These are phyloP conservation scores for Suhomyces coccinellae DNA, from an alignment of 1,139 yeast genomes.

Conservation along the genomic window DNA sequence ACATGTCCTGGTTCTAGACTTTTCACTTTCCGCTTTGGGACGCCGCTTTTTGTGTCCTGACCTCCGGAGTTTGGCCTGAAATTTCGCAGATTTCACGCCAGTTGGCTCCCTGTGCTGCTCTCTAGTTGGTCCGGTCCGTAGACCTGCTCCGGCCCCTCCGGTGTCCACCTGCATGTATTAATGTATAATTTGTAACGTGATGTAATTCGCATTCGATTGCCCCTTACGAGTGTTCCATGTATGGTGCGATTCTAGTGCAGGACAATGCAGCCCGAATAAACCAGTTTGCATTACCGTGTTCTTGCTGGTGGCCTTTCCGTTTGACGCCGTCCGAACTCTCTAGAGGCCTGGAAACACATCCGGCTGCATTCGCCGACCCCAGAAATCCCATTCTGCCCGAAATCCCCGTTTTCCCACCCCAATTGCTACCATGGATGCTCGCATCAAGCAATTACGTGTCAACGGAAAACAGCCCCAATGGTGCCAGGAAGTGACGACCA, in stretches of 20 bases:
- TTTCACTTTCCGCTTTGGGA: too few relatives aligned
- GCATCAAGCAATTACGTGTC: slow-evolving; percentile 8
- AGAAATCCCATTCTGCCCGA: neutral
- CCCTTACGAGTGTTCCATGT: neutral
- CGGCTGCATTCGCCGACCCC: neutral
- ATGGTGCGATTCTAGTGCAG: neutral
- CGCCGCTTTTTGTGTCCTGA: too few relatives aligned
- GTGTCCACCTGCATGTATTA: neutral
- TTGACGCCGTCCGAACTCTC: too few relatives aligned
- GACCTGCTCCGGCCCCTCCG: neutral
- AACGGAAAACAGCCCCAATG: slow-evolving; percentile 21
- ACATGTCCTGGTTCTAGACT: too few relatives aligned
- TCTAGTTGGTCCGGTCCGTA: neutral
- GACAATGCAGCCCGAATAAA: neutral
- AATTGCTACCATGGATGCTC: slow-evolving; percentile 2
- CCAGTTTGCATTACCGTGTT: slow-evolving; percentile 1
- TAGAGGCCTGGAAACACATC: neutral
- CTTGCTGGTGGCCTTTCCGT: neutral
- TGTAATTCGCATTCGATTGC: neutral
- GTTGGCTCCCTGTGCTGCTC: too few relatives aligned
- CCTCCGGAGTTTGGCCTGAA: too few relatives aligned
- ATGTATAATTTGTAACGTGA: neutral
- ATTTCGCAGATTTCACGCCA: too few relatives aligned
- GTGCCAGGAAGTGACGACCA: slow-evolving; percentile 21
- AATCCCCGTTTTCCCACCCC: neutral